These are phyloP conservation scores for Fusarium ambrosium DNA, from an alignment of 2,329 filamentous ascomycete genomes.

Conservation along the genomic window DNA sequence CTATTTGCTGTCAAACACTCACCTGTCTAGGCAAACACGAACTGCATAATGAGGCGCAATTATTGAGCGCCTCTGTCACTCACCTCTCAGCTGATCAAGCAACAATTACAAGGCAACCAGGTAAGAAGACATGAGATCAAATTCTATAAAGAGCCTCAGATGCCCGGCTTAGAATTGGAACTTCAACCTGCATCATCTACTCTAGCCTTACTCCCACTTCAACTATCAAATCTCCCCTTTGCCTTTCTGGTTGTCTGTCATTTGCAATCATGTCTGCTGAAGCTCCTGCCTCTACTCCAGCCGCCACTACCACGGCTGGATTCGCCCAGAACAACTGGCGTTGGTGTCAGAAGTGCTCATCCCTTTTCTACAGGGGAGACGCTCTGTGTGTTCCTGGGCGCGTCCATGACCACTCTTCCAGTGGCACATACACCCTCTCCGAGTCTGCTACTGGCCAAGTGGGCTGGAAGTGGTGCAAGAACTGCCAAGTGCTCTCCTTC, in stretches of 20 bases:
- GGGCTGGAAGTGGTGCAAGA: not conserved
- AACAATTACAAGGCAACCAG: not conserved
- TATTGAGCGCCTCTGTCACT: not conserved
- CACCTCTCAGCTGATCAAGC: not conserved
- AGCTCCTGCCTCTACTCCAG: not conserved
- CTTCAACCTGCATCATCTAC: not conserved
- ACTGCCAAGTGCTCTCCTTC: not conserved
- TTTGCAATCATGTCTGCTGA: not conserved
- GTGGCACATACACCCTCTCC: not conserved
- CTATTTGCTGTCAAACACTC: not conserved
- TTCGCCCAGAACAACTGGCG: slow-evolving; percentile 1
- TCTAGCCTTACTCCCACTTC: not conserved
- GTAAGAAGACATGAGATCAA: not conserved
- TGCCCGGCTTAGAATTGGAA: not conserved
- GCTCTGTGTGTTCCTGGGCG: not conserved
- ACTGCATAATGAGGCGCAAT: not conserved
- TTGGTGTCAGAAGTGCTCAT: slow-evolving; percentile 6
- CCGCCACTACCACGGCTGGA: not conserved
- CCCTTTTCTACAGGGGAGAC: not conserved
- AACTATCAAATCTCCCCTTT: not conserved
- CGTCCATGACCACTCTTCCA: slow-evolving; percentile 1
- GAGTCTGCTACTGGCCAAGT: not conserved
- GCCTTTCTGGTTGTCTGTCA: not conserved
- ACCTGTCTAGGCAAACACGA: not conserved
- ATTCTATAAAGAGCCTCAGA: not conserved